Conservation (phyloP, 129 eudicot genomes). For the Artemisia argyi region DNA sequence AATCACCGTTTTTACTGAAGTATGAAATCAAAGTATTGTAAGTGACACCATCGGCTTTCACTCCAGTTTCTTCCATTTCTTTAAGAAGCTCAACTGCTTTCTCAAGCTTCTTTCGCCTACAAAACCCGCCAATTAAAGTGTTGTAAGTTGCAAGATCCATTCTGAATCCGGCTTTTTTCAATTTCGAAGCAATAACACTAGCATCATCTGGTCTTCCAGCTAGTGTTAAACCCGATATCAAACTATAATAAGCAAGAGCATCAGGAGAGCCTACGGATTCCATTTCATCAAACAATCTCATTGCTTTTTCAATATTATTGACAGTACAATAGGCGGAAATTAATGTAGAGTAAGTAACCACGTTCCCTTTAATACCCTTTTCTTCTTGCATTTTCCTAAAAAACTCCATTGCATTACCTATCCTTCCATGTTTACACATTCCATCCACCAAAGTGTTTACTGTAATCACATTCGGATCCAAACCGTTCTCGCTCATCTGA, state of each 20-base stretch:
- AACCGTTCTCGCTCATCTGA: slow-evolving; percentile 48
- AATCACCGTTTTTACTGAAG: slow-evolving; percentile 59
- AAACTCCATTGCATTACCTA: slow-evolving; percentile 59
- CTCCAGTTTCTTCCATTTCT: slow-evolving; percentile 61
- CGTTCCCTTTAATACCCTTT: slow-evolving; percentile 69
- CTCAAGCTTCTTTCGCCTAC: slow-evolving; percentile 61
- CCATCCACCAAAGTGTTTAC: slow-evolving; percentile 70
- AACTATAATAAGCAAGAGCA: slow-evolving; percentile 63
- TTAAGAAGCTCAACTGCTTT: slow-evolving; percentile 59
- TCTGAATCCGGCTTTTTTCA: slow-evolving; percentile 67
- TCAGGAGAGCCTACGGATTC: slow-evolving; percentile 50
- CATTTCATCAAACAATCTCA: slow-evolving; percentile 70
- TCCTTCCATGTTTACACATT: slow-evolving; percentile 69
- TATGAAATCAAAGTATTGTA: slow-evolving; percentile 74
- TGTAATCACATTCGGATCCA: slow-evolving; percentile 54
- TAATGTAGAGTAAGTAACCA: slow-evolving; percentile 55
- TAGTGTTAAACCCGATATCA: slow-evolving; percentile 69
- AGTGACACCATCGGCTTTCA: slow-evolving; percentile 64
- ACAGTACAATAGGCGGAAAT: slow-evolving; percentile 64
- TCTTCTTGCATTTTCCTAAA: slow-evolving; percentile 51
- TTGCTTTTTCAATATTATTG: slow-evolving; percentile 70
- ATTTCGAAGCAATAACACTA: slow-evolving; percentile 40
- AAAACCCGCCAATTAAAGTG: slow-evolving; percentile 68
- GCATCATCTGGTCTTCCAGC: slow-evolving; percentile 78
- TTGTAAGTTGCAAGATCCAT: slow-evolving; percentile 69